These are phyloP conservation scores for Sequoia sempervirens DNA, from an alignment of 75 land plant species.

Conservation along the genomic window DNA sequence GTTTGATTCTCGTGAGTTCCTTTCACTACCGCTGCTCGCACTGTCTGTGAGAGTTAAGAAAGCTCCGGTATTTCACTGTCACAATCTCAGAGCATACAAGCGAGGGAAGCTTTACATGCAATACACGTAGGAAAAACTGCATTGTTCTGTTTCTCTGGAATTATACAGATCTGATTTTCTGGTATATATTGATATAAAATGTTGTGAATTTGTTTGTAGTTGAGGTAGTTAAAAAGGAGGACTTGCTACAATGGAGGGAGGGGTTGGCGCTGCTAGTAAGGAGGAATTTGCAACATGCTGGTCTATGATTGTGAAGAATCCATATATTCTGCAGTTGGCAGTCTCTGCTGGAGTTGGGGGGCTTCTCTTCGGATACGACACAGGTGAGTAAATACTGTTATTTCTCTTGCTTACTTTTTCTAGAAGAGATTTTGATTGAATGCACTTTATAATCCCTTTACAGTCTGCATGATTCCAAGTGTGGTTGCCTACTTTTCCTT, in stretches of 20 bases:
- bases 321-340: constrained; percentile 57
- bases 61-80: not conserved
- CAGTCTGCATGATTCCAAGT: not conserved
- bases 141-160: not conserved
- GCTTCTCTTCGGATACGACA: constrained; percentile 82
- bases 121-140: not conserved
- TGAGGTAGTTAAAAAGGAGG: not conserved
- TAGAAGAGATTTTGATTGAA: not conserved
- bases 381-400: constrained; percentile 30
- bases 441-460: too few species aligned
- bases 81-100: not conserved
- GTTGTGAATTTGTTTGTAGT: not conserved
- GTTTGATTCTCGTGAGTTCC: not conserved
- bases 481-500: not conserved
- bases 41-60: not conserved
- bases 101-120: not conserved
- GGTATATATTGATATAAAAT: not conserved
- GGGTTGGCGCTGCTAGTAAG: not conserved
- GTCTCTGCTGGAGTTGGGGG: constrained; percentile 81
- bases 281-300: constrained; percentile 37
- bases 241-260: constrained; percentile 24
- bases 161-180: not conserved
- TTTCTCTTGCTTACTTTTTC: not conserved
- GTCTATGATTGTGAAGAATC: constrained; percentile 27
- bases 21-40: not conserved